Base-by-base conservation (phyloP, 805 yeast species). In the Candida corydali region DNA sequence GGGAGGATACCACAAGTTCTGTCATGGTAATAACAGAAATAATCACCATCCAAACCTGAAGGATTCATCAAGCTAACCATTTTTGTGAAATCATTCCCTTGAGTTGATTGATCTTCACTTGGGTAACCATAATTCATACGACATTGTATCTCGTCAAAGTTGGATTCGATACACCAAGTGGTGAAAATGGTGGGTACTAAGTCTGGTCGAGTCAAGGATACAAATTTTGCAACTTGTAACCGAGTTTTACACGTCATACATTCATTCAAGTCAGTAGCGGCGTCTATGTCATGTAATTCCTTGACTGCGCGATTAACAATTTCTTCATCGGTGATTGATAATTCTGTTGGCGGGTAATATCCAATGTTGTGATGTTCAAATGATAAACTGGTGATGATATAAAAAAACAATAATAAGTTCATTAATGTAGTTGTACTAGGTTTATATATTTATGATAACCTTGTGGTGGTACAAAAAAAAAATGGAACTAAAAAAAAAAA, bases 1-100 rank as follows among this genome's bases (percentile, higher is more conserved):
- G 86, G 87, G 24, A 73, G 58, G 8, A 32, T 35, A 28, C 32
- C 29, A 41, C 52, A 49, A 10, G 34, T 32, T 14, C 23, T 28
- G 18, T 50, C 53, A 36, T 50, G 53, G 32, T 41, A 45, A 29
- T 45, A 55, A 41, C 61, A 55, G 36, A 50, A 54, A 22, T 44
- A 51, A 38, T 73, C 73, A 22, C 80, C 82, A 47, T 78, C 84
- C 20, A 63, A 47, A 9, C 76, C 67, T 36, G 57, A 50, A 10
- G 81, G 76, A 44, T 75, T 73, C 69, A 78, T 73, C 34, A 70
- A 47, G 15, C 65, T 61, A 29, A 77, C 49, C 56, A 76, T 57
- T 43, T 76, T 74, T 10, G 73, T 69, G 39, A 77, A 71, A 36
- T 54, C 56, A 30, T 47, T 43, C 9, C 55, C 56, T 24, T 43